phyloP scores from a whole-genome alignment of 768 basidiomycete species.

The Tricholomella constricta region DNA sequence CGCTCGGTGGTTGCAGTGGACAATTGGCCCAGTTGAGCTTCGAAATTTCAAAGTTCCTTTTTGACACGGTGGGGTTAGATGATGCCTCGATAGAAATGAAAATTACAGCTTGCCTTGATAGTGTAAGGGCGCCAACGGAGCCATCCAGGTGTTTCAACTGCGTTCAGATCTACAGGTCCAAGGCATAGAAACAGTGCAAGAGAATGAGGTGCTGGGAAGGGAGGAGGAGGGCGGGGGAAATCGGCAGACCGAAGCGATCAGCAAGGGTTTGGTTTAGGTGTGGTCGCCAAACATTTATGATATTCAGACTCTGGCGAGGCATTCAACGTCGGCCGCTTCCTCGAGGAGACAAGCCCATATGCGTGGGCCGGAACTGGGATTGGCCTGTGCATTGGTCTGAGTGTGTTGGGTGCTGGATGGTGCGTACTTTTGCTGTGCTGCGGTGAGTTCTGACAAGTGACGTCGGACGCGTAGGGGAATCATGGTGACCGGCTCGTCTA shows the following conservation, averaged over 20 bases:
- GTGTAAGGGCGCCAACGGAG: not conserved
- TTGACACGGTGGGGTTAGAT: not conserved
- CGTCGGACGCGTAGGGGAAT: conserved; percentile 73
- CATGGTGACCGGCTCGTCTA: conserved; percentile 94
- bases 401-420: conserved; percentile 96
- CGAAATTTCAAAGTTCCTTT: not conserved
- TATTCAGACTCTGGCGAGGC: conserved; percentile 77
- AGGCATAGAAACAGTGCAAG: too few species aligned
- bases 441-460: conserved; percentile 10
- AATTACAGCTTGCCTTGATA: not conserved
- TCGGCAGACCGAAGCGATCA: too few species aligned
- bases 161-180: too few species aligned
- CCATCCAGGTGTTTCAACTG: too few species aligned
- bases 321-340: conserved; percentile 92
- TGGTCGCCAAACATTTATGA: too few species aligned
- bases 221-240: too few species aligned
- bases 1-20: too few species aligned
- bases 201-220: too few species aligned
- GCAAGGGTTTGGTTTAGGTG: too few species aligned
- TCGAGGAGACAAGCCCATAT: conserved; percentile 93
- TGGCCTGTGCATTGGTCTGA: conserved; percentile 90
- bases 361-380: conserved; percentile 91
- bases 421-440: conserved; percentile 37
- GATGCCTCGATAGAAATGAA: not conserved
- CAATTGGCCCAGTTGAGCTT: not conserved